Evolutionary conservation across 208 protist species (phyloP).

Genomic region (Trypanosoma theileri): DNA sequence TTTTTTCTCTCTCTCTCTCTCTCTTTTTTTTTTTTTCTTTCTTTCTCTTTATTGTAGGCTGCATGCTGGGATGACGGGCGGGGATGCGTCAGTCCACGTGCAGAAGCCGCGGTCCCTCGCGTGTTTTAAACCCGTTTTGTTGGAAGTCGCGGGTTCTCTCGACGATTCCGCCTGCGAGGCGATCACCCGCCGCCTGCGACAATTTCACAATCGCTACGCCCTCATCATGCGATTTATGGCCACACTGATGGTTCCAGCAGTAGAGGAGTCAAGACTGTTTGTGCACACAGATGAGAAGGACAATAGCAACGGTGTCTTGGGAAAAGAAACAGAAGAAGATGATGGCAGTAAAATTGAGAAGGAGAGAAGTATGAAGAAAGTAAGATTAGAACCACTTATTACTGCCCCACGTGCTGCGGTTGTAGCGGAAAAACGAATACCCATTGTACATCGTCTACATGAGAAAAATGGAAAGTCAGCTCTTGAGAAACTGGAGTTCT

Average conservation of each 20-base stretch:
- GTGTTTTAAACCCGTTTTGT: constrained; percentile 24
- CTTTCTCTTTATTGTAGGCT: too few species aligned
- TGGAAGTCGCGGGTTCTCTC: constrained; percentile 63
- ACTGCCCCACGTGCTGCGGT: constrained; percentile 19
- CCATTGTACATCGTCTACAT: constrained; percentile 24
- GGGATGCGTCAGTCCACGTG: too few species aligned
- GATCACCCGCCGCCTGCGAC: constrained; percentile 41
- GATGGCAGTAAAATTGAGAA: too few species aligned
- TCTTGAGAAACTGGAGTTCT: constrained; percentile 40
- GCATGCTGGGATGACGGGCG: too few species aligned
- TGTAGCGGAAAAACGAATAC: constrained; percentile 14
- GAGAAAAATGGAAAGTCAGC: constrained; percentile 3
- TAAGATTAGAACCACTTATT: constrained; percentile 9
- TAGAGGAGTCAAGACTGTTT: constrained; percentile 46
- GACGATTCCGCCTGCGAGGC: constrained; percentile 38
- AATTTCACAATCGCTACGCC: constrained; percentile 64
- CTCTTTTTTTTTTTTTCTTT: too few species aligned
- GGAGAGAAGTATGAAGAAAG: constrained; percentile 8
- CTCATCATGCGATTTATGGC: constrained; percentile 59
- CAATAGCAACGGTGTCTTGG: neutral
- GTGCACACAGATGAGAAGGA: constrained; percentile 8
- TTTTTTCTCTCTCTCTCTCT: constrained; percentile 12
- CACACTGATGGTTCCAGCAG: constrained; percentile 39
- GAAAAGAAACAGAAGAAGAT: neutral
- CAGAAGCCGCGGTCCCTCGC: neutral